phyloP scores from a whole-genome alignment of 1,284 basidiomycete genomes.

The Cutaneotrichosporon sp. region DNA sequence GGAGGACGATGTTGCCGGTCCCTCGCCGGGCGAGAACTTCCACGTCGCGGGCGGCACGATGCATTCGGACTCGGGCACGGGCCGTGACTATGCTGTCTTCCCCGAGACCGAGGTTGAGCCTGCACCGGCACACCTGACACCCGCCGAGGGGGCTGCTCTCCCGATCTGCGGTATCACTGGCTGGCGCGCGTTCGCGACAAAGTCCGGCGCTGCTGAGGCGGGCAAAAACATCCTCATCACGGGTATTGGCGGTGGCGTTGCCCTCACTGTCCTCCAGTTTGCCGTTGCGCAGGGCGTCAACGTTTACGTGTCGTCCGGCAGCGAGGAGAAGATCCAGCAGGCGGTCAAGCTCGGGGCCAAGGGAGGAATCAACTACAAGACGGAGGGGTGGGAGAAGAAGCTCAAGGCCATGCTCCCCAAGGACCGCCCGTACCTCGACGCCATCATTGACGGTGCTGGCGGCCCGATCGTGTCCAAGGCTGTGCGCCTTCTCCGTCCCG shows the following conservation, averaged over 20 bases:
- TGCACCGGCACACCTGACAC: constrained; percentile 12
- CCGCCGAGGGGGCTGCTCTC: constrained; percentile 13
- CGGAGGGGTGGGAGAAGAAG: constrained; percentile 16
- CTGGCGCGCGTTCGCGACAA: constrained; percentile 17
- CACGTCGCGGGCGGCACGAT: constrained; percentile 15
- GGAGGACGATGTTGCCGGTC: constrained; percentile 13
- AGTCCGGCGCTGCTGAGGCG: constrained; percentile 8
- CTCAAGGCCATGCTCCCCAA: constrained; percentile 17
- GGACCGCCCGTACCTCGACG: constrained; percentile 17
- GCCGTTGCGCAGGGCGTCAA: constrained; percentile 15
- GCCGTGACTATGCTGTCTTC: constrained; percentile 14
- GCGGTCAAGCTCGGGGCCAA: constrained; percentile 14
- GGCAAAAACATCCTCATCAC: constrained; percentile 20
- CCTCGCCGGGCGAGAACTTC: constrained; percentile 6
- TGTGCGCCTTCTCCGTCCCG: constrained; percentile 12
- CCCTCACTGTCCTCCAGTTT: constrained; percentile 16
- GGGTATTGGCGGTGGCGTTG: constrained; percentile 19
- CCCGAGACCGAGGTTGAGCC: constrained; percentile 15
- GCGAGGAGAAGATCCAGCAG: constrained; percentile 11
- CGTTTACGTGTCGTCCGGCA: constrained; percentile 12
- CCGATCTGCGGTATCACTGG: constrained; percentile 14
- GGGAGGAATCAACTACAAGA: constrained; percentile 17
- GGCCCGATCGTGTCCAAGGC: constrained; percentile 13
- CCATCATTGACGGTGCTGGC: constrained; percentile 18
- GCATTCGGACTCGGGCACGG: constrained; percentile 14